These are phyloP conservation scores for Camellia oleifera DNA, from an alignment of 179 eudicot genomes.

Conservation along the genomic window DNA sequence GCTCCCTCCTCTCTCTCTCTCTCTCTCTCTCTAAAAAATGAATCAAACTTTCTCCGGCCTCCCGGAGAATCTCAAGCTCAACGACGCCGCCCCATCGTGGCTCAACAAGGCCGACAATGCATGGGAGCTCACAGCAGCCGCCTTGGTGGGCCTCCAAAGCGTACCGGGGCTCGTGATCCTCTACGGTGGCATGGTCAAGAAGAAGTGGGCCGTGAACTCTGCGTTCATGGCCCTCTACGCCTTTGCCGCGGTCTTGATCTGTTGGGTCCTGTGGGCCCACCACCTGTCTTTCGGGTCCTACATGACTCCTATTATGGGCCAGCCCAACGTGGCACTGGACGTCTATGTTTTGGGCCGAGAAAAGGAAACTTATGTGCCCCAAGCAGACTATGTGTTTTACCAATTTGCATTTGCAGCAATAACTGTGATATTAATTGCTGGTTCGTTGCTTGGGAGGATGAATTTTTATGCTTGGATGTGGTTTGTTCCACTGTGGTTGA, in stretches of 20 bases:
- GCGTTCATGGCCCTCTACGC: constrained; percentile 34
- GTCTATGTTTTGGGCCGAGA: constrained; percentile 11
- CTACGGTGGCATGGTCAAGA: constrained; percentile 32
- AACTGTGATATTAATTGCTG: constrained; percentile 25
- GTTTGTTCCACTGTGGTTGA: constrained; percentile 31
- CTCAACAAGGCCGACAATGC: constrained; percentile 29
- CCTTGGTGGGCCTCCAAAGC: constrained; percentile 30
- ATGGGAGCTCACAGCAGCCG: constrained; percentile 26
- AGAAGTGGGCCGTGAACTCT: constrained; percentile 31
- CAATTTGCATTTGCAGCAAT: constrained; percentile 31
- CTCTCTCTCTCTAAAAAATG: constrained; percentile 13
- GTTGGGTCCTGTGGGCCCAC: constrained; percentile 30
- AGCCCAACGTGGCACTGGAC: constrained; percentile 4
- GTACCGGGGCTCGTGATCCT: constrained; percentile 27
- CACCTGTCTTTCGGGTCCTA: constrained; percentile 19
- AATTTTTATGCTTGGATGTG: constrained; percentile 31
- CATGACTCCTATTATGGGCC: constrained; percentile 7
- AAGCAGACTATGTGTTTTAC: constrained; percentile 23
- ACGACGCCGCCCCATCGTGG: constrained; percentile 21
- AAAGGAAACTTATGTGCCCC: not conserved
- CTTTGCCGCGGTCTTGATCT: constrained; percentile 23
- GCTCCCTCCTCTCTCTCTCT: not conserved
- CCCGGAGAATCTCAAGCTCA: not conserved
- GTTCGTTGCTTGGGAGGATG: constrained; percentile 32
- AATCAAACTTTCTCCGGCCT: not conserved